Percentiles rank a stretch among this genome's conserved stretches.
These are phyloP conservation scores for Rhynchosporium graminicola DNA, from an alignment of 2,329 filamentous ascomycete species.

Conservation along the genomic window DNA sequence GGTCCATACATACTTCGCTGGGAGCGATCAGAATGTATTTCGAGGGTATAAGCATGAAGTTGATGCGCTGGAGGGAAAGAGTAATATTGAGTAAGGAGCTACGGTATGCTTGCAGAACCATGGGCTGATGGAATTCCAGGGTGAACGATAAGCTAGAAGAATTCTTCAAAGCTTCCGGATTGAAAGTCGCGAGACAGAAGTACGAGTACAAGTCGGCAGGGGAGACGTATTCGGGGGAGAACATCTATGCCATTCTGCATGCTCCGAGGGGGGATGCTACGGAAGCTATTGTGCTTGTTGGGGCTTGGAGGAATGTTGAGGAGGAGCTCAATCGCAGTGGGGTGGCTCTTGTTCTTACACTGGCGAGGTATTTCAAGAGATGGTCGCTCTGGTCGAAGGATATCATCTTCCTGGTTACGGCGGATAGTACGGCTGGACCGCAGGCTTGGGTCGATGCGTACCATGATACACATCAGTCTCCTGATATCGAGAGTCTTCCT, in stretches of 20 bases:
- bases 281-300: constrained; percentile 91
- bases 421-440: constrained; percentile 85
- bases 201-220: constrained; percentile 84
- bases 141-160: constrained; percentile 71
- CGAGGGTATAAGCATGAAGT: constrained; percentile 87
- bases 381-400: constrained; percentile 99
- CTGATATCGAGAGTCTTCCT: constrained; percentile 71
- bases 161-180: constrained; percentile 74
- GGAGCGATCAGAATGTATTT: constrained; percentile 94
- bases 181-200: constrained; percentile 86
- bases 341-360: constrained; percentile 79
- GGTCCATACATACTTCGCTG: constrained; percentile 96
- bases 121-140: constrained; percentile 42
- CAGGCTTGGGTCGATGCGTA: constrained; percentile 99
- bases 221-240: constrained; percentile 74
- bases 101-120: not conserved
- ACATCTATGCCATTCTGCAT: constrained; percentile 90
- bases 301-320: constrained; percentile 82
- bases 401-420: constrained; percentile 87
- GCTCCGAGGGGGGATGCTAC: constrained; percentile 94
- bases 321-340: constrained; percentile 81
- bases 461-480: constrained; percentile 79
- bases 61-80: constrained; percentile 57
- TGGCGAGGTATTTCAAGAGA: constrained; percentile 92
- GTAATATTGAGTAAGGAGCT: constrained; percentile 53